A percentile compares a stretch with the other conserved stretches of the same genome.
Conservation (phyloP, 768 basidiomycete genomes). For the Podaxis rugospora region DNA sequence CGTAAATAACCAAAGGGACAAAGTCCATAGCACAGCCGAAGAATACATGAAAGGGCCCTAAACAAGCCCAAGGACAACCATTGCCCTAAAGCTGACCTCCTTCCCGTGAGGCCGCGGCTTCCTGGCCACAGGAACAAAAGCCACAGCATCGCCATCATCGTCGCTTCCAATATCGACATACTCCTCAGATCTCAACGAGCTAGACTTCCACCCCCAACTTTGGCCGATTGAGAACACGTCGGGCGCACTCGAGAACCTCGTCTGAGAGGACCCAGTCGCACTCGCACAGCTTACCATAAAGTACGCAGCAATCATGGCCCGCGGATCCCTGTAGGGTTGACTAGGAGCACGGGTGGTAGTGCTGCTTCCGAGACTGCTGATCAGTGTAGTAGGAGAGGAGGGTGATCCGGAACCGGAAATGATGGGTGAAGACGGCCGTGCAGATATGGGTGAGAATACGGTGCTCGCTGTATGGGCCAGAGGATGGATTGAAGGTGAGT, state of each 20-base stretch:
- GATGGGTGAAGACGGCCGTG: conserved; percentile 20
- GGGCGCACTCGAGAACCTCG: conserved; percentile 80
- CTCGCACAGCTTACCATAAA: conserved; percentile 83
- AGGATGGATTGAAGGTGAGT: conserved; percentile 44
- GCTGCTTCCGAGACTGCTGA: conserved; percentile 3
- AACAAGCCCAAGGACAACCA: conserved; percentile 73
- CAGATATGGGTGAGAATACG: conserved; percentile 18
- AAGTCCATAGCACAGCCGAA: background rate
- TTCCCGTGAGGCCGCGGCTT: conserved; percentile 23
- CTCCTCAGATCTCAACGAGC: conserved; percentile 45
- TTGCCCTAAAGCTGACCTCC: conserved; percentile 70
- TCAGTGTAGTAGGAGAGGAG: conserved; percentile 15
- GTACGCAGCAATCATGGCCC: conserved; percentile 68
- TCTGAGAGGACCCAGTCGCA: conserved; percentile 76
- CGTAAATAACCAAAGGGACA: background rate
- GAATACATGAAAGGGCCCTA: conserved; percentile 21
- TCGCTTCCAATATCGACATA: conserved; percentile 38
- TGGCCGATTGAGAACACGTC: conserved; percentile 82
- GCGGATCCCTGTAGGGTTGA: conserved; percentile 75
- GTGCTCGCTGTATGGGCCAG: conserved; percentile 40
- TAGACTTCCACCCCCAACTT: conserved; percentile 92
- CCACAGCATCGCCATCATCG: conserved; percentile 16
- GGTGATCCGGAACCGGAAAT: conserved; percentile 17
- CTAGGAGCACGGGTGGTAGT: conserved; percentile 33
- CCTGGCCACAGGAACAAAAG: conserved; percentile 14